Evolutionary conservation across 306 rosid genomes (phyloP).

Genomic region (Amphicarpaea edgeworthii): DNA sequence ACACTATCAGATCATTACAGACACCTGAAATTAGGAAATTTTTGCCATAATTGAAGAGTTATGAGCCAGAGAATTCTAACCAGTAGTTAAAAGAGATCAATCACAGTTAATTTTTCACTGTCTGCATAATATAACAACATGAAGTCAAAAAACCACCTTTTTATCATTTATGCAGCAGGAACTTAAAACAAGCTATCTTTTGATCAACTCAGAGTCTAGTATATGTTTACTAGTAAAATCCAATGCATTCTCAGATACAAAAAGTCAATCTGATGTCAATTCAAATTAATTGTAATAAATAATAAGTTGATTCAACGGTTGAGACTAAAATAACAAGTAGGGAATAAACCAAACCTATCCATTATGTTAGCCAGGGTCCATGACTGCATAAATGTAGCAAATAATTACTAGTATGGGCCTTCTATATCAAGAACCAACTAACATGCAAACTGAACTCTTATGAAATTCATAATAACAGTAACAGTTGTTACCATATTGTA

Average conservation of each 20-base stretch:
- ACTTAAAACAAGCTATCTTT: conserved; percentile 6
- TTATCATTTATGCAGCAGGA: conserved; percentile 14
- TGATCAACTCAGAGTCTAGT: conserved; percentile 23
- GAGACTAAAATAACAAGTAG: conserved; percentile 21
- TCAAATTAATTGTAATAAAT: neutral
- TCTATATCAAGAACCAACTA: conserved; percentile 23
- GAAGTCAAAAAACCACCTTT: conserved; percentile 32
- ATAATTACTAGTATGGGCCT: neutral
- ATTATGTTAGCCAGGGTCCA: conserved; percentile 25
- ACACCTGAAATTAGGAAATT: conserved; percentile 27
- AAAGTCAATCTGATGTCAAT: conserved; percentile 20
- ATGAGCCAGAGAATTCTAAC: conserved; percentile 29
- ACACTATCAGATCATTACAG: conserved; percentile 1
- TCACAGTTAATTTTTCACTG: conserved; percentile 13
- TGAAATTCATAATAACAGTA: conserved; percentile 5
- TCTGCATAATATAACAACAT: conserved; percentile 16
- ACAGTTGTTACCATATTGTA: neutral
- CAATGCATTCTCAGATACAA: conserved; percentile 24
- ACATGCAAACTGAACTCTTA: conserved; percentile 1
- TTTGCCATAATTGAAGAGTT: conserved; percentile 24
- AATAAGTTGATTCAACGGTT: conserved; percentile 8
- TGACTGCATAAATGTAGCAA: conserved; percentile 15
- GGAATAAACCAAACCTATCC: conserved; percentile 7
- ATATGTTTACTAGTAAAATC: conserved; percentile 3
- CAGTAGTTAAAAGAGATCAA: conserved; percentile 16